Evolutionary conservation across 441 rosid genomes (phyloP), one percentile per base, ranked within the genome.

Genomic region (Euphorbia neoarborescens): DNA sequence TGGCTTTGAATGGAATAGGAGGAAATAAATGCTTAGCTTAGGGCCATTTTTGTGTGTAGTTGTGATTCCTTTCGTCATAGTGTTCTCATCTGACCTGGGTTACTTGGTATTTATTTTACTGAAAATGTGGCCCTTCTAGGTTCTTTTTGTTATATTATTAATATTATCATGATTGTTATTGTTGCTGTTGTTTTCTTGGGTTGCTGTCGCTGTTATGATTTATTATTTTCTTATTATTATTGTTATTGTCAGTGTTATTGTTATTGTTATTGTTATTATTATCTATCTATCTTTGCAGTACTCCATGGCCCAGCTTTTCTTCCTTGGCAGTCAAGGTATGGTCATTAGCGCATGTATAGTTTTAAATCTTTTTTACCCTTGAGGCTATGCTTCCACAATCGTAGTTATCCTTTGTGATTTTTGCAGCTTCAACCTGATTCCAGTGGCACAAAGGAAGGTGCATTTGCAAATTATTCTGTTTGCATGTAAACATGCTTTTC

Each of bases 241-340:
- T 37, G 4, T 8, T 6, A 11, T 38, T 38, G 8, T 11, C 8
- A 11, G 3, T 38, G 6, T 38, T 38, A 38, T 38, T 38, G 8
- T 6, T 38, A 38, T 38, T 38, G 8, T 38, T 38, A 38, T 38
- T 38, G 1, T 11, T 6, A 11, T 38, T 38, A 38, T 11, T 38
- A 11, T 38, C n/a, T 38, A 11, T 38, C 34, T 32, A 32, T 32
- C 32, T n/a, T 14, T 85, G 78, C 79, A 89, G 94, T 79, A 75
- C 80, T 28, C 69, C 90, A 59, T 87, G 91, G 89, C 78, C 91
- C 34, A 80, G 84, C 68, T 79, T 79, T 56, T 64, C 87, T 54
- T 74, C 78, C 20, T 51, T 82, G 24, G 79, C 84, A 54, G 65
- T 68, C 54, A 58, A 44, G 82, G 91, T 85, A 57, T 76, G n/a